phyloP scores from a whole-genome alignment of 768 basidiomycete species.

The Cyclocybe cylindracea region DNA sequence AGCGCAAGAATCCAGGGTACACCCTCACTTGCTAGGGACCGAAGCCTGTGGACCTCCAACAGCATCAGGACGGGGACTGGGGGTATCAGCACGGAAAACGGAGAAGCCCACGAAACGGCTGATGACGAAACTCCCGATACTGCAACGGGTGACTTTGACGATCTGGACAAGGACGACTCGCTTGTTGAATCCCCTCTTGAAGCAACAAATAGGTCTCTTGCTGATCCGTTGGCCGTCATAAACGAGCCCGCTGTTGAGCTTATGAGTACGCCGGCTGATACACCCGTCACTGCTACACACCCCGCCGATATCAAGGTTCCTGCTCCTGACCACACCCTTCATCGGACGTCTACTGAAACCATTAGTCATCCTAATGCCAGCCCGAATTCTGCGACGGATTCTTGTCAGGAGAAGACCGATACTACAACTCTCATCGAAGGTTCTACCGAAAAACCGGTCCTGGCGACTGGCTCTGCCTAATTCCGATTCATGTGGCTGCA shows the following conservation, averaged over 20 bases:
- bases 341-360: constrained; percentile 25
- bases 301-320: not conserved
- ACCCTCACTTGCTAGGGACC: constrained; percentile 48
- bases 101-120: constrained; percentile 28
- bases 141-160: constrained; percentile 10
- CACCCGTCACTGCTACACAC: not conserved
- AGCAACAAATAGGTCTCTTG: constrained; percentile 5
- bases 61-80: constrained; percentile 66
- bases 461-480: not conserved
- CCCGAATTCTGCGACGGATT: too few species aligned
- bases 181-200: constrained; percentile 1
- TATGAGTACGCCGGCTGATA: not conserved
- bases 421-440: not conserved
- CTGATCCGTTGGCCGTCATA: not conserved
- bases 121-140: constrained; percentile 26
- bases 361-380: constrained; percentile 15
- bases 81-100: constrained; percentile 50
- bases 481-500: not conserved
- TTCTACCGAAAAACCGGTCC: too few species aligned
- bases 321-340: not conserved
- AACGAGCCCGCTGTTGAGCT: not conserved
- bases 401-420: not conserved
- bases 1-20: constrained; percentile 68
- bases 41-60: constrained; percentile 61
- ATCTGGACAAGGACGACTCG: constrained; percentile 12